These are phyloP conservation scores for Claviceps fusiformis DNA, from an alignment of 2,329 filamentous ascomycete genomes.

Conservation along the genomic window DNA sequence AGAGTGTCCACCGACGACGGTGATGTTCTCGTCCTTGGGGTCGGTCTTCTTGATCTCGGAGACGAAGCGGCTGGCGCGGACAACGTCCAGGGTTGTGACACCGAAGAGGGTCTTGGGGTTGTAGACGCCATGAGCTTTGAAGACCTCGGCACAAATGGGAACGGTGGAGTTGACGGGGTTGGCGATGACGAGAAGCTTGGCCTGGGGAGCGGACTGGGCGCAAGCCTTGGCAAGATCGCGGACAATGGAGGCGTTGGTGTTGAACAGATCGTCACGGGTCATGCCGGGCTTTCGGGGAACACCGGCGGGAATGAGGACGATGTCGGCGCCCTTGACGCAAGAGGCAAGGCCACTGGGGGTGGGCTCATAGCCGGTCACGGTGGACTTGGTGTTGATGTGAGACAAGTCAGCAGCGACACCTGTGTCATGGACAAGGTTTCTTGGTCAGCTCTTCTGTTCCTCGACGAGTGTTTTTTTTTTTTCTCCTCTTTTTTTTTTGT, in stretches of 20 bases:
- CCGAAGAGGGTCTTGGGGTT: conserved; percentile 98
- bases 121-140: conserved; percentile 92
- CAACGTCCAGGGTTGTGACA: conserved; percentile 97
- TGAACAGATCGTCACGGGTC: conserved; percentile 99
- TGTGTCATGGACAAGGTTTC: conserved; percentile 20
- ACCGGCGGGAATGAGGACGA: conserved; percentile 95
- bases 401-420: conserved; percentile 97
- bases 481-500: neutral
- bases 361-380: conserved; percentile 78
- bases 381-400: conserved; percentile 98
- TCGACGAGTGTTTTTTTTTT: neutral
- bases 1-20: conserved; percentile 92
- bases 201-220: conserved; percentile 76
- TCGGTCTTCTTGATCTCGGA: conserved; percentile 83
- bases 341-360: conserved; percentile 60
- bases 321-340: conserved; percentile 75
- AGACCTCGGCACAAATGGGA: conserved; percentile 92
- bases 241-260: conserved; percentile 99
- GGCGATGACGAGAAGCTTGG: conserved; percentile 93
- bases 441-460: neutral
- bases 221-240: conserved; percentile 93
- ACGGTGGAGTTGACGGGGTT: conserved; percentile 99
- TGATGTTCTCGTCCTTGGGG: conserved; percentile 85
- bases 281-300: conserved; percentile 99
- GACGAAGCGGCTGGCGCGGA: conserved; percentile 96